Evolutionary conservation across 2,329 filamentous ascomycete species (phyloP).

Genomic region (Curvularia verruculosa): DNA sequence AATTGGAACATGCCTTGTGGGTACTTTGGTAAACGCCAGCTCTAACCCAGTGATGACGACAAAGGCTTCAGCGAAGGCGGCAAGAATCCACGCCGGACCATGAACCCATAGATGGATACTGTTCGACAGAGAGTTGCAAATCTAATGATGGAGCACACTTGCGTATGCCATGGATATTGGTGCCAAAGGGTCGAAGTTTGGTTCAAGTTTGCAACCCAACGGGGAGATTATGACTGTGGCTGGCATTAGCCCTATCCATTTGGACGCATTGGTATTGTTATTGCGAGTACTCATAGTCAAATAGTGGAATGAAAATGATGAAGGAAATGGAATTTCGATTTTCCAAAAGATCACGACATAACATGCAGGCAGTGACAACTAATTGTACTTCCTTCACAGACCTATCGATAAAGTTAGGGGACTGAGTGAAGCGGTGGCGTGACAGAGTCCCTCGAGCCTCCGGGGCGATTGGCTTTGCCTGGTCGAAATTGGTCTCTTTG

Average conservation of each 20-base stretch:
- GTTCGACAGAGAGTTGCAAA: constrained; percentile 42
- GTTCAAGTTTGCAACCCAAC: constrained; percentile 23
- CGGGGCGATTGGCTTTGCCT: constrained; percentile 15
- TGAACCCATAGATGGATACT: constrained; percentile 49
- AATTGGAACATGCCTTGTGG: constrained; percentile 20
- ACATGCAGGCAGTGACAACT: constrained; percentile 18
- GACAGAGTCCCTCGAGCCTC: constrained; percentile 1
- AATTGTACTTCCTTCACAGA: constrained; percentile 17
- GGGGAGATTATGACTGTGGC: constrained; percentile 20
- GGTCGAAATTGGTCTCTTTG: constrained; percentile 13
- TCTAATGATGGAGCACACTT: constrained; percentile 34
- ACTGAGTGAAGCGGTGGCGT: constrained; percentile 1
- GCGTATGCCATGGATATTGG: constrained; percentile 33
- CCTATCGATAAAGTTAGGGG: constrained; percentile 9
- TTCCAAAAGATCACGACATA: constrained; percentile 32
- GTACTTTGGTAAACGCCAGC: constrained; percentile 50
- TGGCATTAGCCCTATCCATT: neutral
- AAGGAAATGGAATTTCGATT: constrained; percentile 30
- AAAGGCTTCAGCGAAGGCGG: constrained; percentile 52
- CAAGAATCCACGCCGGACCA: constrained; percentile 44
- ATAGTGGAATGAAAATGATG: constrained; percentile 34
- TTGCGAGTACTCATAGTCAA: constrained; percentile 20
- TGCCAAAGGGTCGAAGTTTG: constrained; percentile 31
- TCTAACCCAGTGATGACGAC: constrained; percentile 50
- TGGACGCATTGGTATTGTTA: neutral